These are phyloP conservation scores for Eucalyptus guilfoylei DNA, from an alignment of 345 rosid species.

Conservation along the genomic window DNA sequence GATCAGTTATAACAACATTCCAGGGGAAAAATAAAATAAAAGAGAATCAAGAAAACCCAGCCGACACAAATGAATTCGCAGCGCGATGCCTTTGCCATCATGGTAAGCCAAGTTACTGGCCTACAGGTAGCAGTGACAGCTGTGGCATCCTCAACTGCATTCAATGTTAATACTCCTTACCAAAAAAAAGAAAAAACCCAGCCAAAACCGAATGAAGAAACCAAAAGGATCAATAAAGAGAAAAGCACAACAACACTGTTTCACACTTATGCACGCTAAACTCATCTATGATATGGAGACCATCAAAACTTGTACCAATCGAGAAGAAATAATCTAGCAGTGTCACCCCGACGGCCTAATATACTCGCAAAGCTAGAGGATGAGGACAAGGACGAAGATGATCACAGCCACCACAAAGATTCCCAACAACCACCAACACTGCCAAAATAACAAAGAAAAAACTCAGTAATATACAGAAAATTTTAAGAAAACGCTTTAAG, in stretches of 20 bases:
- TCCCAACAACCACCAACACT: constrained; percentile 71
- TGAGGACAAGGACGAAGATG: constrained; percentile 25
- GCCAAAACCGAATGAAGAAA: background rate
- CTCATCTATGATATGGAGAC: background rate
- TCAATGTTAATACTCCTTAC: too few species aligned
- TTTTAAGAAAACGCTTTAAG: background rate
- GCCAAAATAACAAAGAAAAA: constrained; percentile 4
- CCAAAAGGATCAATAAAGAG: background rate
- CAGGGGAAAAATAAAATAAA: background rate
- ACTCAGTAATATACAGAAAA: background rate
- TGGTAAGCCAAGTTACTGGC: too few species aligned
- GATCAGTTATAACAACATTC: background rate
- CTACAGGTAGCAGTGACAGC: too few species aligned
- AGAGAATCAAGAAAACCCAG: background rate
- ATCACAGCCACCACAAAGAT: constrained; percentile 27
- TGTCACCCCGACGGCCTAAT: background rate
- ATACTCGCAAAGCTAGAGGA: constrained; percentile 8
- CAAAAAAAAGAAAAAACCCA: too few species aligned
- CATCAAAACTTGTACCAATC: background rate
- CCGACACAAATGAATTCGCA: too few species aligned
- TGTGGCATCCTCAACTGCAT: too few species aligned
- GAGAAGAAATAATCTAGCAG: background rate
- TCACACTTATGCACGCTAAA: background rate
- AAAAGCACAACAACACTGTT: background rate
- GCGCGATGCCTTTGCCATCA: too few species aligned